Evolutionary conservation across 2,329 filamentous ascomycete species (phyloP).

Genomic region (Claviceps capensis): DNA sequence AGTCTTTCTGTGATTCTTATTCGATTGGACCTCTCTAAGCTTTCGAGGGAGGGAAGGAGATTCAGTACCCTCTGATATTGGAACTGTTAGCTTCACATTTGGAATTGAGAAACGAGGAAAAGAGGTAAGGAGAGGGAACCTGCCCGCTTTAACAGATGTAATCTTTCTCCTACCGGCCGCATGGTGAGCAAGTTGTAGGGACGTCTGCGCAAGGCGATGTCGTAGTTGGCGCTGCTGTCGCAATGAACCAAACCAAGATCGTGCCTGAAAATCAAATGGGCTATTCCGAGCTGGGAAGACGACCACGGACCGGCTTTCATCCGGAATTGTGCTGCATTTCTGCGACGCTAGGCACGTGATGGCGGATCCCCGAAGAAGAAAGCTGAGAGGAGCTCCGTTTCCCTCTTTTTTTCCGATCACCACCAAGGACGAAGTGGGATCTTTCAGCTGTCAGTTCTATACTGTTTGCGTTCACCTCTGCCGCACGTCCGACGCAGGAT

Average conservation of each 20-base stretch:
- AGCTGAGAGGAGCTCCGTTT: too few relatives aligned
- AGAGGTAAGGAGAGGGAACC: conserved; percentile 18
- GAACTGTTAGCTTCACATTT: not conserved
- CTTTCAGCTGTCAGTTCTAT: too few relatives aligned
- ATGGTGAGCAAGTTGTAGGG: conserved; percentile 13
- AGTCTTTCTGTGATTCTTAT: conserved; percentile 5
- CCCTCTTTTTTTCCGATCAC: too few relatives aligned
- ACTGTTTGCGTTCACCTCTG: too few relatives aligned
- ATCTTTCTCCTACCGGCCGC: conserved; percentile 47
- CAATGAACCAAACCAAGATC: not conserved
- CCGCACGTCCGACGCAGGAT: conserved; percentile 14
- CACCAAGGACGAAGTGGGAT: too few relatives aligned
- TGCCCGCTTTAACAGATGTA: conserved; percentile 62
- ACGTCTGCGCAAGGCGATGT: not conserved
- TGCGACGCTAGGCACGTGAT: too few relatives aligned
- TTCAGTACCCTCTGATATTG: conserved; percentile 27
- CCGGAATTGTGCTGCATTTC: conserved; percentile 1
- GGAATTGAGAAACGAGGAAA: not conserved
- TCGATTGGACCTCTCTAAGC: not conserved
- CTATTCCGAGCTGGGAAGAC: not conserved
- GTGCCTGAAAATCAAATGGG: not conserved
- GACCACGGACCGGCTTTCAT: conserved; percentile 13
- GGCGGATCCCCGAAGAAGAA: too few relatives aligned
- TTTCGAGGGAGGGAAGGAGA: conserved; percentile 4
- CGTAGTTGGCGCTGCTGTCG: not conserved